A percentile compares a stretch with the other conserved stretches of the same genome.
Evolutionary conservation across 169 alveolate species (phyloP).

Genomic region (Toxoplasma gondii): DNA sequence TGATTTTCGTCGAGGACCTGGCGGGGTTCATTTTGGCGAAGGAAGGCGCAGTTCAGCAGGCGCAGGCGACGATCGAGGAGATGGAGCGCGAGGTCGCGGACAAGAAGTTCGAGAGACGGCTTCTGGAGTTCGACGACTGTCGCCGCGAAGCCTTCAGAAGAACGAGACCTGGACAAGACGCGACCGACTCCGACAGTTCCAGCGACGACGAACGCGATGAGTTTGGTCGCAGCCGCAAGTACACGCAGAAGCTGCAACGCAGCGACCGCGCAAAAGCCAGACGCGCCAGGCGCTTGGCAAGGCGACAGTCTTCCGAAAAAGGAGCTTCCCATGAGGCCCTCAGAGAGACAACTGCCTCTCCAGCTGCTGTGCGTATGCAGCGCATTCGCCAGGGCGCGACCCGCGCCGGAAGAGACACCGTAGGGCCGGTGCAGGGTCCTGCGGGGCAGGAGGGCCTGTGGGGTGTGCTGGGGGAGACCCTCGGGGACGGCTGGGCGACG

Average conservation of each 20-base stretch:
- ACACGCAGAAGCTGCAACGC: conserved; percentile 3
- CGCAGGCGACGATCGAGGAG: conserved; percentile 13
- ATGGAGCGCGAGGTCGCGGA: conserved; percentile 6
- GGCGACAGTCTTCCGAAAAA: not conserved
- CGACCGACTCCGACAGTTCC: not conserved
- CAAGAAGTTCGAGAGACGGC: not conserved
- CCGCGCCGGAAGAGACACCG: not conserved
- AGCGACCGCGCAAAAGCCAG: not conserved
- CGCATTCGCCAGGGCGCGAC: not conserved
- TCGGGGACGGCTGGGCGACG: conserved; percentile 14
- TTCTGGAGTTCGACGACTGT: not conserved
- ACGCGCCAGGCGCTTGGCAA: not conserved
- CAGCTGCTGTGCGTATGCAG: not conserved
- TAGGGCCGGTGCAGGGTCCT: not conserved
- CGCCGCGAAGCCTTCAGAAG: not conserved
- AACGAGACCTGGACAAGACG: not conserved
- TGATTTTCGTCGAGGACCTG: not conserved
- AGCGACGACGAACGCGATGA: not conserved
- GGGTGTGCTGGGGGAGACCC: not conserved
- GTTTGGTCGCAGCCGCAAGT: conserved; percentile 12
- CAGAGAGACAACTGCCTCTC: not conserved
- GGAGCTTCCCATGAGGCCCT: not conserved
- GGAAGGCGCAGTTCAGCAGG: not conserved
- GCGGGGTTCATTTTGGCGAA: not conserved
- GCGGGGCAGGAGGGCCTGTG: not conserved